These are phyloP conservation scores for Russula foetens DNA, from an alignment of 768 basidiomycete genomes.

Conservation along the genomic window DNA sequence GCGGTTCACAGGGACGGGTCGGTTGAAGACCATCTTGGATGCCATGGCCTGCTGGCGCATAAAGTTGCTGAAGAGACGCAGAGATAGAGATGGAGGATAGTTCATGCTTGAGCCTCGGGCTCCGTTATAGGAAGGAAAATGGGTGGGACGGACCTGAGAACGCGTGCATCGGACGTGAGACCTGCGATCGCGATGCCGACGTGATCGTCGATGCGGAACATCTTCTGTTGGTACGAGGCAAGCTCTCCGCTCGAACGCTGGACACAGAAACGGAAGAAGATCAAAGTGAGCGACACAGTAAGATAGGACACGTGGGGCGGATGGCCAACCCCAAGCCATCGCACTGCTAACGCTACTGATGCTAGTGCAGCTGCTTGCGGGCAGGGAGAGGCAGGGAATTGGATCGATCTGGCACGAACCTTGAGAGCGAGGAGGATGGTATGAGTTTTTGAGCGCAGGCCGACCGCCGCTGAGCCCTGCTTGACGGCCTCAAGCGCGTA, in stretches of 20 bases:
- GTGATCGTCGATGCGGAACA: conserved; percentile 99
- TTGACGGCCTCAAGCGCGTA: conserved; percentile 99
- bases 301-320: neutral
- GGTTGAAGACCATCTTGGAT: conserved; percentile 90
- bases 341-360: too few species aligned
- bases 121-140: neutral
- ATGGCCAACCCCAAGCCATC: too few species aligned
- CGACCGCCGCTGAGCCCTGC: conserved; percentile 98
- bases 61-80: conserved; percentile 63
- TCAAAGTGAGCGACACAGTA: too few species aligned
- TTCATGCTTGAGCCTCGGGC: neutral
- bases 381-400: neutral
- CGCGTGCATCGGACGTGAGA: conserved; percentile 96
- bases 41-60: conserved; percentile 99
- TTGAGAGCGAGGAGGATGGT: conserved; percentile 88
- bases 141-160: conserved; percentile 64
- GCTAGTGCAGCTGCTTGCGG: too few species aligned
- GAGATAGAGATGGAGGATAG: neutral
- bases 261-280: neutral
- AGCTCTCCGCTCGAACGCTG: conserved; percentile 97
- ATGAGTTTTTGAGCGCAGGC: conserved; percentile 91
- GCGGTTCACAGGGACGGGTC: conserved; percentile 89
- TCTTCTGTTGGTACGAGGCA: conserved; percentile 99
- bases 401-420: conserved; percentile 35
- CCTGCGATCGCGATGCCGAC: conserved; percentile 99